Evolutionary conservation across 176 grass and related monocot species (phyloP).

Genomic region (Aegilops speltoides): DNA sequence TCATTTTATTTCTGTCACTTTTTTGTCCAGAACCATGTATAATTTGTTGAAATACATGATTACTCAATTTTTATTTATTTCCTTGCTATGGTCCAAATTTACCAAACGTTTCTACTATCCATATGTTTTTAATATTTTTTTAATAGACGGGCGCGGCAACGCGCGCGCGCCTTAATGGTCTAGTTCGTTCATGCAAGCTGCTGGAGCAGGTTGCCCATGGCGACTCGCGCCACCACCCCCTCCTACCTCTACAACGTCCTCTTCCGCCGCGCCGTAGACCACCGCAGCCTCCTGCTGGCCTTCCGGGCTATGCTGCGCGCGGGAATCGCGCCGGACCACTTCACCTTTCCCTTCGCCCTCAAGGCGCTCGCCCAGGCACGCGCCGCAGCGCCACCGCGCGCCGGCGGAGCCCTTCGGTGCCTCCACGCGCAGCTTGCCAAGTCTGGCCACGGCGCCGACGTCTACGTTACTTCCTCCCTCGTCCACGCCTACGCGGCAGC

Average conservation of each 20-base stretch:
- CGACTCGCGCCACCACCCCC: not conserved
- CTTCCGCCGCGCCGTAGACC: not conserved
- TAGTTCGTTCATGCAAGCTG: too few relatives aligned
- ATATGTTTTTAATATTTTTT: too few relatives aligned
- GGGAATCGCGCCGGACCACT: slow-evolving; percentile 29
- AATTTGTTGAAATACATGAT: too few relatives aligned
- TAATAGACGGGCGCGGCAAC: too few relatives aligned
- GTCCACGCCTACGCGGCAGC: slow-evolving; percentile 21
- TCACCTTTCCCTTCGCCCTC: slow-evolving; percentile 48
- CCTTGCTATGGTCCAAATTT: too few relatives aligned
- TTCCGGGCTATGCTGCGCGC: slow-evolving; percentile 29
- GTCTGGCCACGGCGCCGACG: slow-evolving; percentile 29
- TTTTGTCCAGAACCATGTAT: too few relatives aligned
- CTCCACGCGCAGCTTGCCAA: slow-evolving; percentile 34
- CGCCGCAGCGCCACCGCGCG: not conserved
- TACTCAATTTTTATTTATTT: too few relatives aligned
- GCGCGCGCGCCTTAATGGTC: too few relatives aligned
- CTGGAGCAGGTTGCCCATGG: not conserved
- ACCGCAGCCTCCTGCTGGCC: slow-evolving; percentile 1
- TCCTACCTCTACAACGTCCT: not conserved
- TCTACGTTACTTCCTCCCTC: slow-evolving; percentile 34
- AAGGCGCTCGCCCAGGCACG: slow-evolving; percentile 24
- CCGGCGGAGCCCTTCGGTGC: not conserved
- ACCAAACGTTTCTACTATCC: too few relatives aligned
- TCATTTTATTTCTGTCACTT: too few relatives aligned